Evolutionary conservation across 306 rosid genomes (phyloP).

Genomic region (Medicago arabica): DNA sequence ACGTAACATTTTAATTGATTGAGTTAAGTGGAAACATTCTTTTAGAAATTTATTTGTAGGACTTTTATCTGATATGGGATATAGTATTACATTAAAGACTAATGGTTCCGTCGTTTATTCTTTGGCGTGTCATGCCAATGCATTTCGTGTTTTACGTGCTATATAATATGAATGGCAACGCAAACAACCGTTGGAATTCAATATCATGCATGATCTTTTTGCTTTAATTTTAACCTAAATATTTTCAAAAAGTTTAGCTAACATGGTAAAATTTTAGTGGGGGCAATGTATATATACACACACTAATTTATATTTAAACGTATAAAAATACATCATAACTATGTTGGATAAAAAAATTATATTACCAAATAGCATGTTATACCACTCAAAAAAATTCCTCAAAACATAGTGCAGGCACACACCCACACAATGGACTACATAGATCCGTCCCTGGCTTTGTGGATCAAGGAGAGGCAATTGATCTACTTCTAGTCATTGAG

Average conservation of each 20-base stretch:
- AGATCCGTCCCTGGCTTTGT: no score
- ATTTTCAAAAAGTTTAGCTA: background rate
- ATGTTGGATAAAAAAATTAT: no score
- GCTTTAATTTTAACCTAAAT: background rate
- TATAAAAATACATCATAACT: no score
- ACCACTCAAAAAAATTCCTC: no score
- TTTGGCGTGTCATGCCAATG: conserved; percentile 8
- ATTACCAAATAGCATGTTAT: no score
- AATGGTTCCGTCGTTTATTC: conserved; percentile 19
- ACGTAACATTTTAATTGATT: conserved; percentile 2
- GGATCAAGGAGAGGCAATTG: no score
- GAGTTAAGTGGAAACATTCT: conserved; percentile 38
- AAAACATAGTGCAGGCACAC: no score
- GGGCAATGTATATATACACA: no score
- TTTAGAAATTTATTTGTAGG: background rate
- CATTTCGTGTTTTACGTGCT: background rate
- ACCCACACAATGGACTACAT: no score
- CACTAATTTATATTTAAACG: no score
- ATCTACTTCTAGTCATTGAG: no score
- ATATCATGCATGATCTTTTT: background rate
- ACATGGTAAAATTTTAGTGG: no score
- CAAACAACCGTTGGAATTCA: background rate
- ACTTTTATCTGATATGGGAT: conserved; percentile 20
- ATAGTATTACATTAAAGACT: conserved; percentile 5
- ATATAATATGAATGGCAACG: background rate